These are phyloP conservation scores for Gloeostereum incarnatum DNA, from an alignment of 768 basidiomycete species.

Conservation along the genomic window DNA sequence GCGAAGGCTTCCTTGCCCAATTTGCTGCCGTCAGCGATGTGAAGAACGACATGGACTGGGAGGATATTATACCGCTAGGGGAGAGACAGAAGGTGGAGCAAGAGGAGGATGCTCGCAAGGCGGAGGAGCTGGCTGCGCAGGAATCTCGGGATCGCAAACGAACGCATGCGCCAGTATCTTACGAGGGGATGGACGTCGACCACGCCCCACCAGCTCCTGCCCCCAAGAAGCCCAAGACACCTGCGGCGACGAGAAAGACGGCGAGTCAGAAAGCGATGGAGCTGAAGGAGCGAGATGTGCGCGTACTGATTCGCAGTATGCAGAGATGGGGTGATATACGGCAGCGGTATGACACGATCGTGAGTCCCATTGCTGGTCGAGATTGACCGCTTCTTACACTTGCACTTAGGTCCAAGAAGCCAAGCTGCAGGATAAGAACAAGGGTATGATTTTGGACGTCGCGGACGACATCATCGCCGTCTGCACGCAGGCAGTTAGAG, in stretches of 20 bases:
- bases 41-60: constrained; percentile 98
- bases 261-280: constrained; percentile 94
- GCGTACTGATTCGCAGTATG: constrained; percentile 88
- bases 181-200: constrained; percentile 91
- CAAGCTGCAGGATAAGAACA: constrained; percentile 90
- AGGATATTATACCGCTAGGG: constrained; percentile 95
- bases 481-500: constrained; percentile 75
- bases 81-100: constrained; percentile 79
- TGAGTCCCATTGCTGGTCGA: constrained; percentile 30
- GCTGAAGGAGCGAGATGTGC: constrained; percentile 93
- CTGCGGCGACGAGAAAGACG: constrained; percentile 74
- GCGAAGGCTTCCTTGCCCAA: constrained; percentile 91
- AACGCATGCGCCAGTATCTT: constrained; percentile 78
- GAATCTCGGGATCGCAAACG: constrained; percentile 75
- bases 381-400: constrained; percentile 5
- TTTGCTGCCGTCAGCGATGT: constrained; percentile 96
- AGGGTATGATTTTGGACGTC: constrained; percentile 82
- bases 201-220: constrained; percentile 53
- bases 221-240: constrained; percentile 66
- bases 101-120: constrained; percentile 69
- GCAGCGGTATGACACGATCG: constrained; percentile 89
- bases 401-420: constrained; percentile 68
- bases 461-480: constrained; percentile 88
- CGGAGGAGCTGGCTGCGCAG: constrained; percentile 60
- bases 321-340: constrained; percentile 98